A percentile compares a stretch with the other conserved stretches of the same genome.
Evolutionary conservation across 257 asterid species (phyloP).

Genomic region (Capsicum rhomboideum): DNA sequence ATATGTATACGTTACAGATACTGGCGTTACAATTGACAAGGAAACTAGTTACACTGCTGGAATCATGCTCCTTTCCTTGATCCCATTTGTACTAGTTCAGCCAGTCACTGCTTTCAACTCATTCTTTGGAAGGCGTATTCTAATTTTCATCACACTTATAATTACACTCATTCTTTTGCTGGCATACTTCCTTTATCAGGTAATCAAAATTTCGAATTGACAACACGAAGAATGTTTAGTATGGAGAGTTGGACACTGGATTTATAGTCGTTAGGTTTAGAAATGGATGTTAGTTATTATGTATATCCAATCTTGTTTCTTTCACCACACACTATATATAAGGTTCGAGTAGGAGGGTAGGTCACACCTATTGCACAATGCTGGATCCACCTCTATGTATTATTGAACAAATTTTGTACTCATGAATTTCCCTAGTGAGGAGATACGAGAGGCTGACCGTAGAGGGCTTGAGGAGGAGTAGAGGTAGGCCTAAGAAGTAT

Average conservation of each 20-base stretch:
- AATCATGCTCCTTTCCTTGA: slow-evolving; percentile 42
- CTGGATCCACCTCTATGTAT: neutral
- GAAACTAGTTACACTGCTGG: slow-evolving; percentile 42
- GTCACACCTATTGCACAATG: neutral
- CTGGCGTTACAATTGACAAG: slow-evolving; percentile 32
- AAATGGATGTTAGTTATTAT: neutral
- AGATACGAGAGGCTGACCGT: too few relatives aligned
- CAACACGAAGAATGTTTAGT: neutral
- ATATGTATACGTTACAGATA: slow-evolving; percentile 15
- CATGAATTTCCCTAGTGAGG: too few relatives aligned
- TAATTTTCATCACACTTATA: slow-evolving; percentile 27
- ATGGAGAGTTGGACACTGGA: neutral
- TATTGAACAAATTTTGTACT: neutral
- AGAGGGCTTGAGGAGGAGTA: too few relatives aligned
- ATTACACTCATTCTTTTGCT: slow-evolving; percentile 25
- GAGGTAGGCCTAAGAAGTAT: too few relatives aligned
- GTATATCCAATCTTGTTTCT: neutral
- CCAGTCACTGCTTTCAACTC: slow-evolving; percentile 11
- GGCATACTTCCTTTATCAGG: slow-evolving; percentile 45
- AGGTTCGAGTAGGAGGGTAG: neutral
- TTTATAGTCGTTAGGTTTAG: neutral
- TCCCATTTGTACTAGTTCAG: slow-evolving; percentile 40
- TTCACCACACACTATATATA: neutral
- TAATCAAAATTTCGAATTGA: neutral
- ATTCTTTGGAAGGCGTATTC: slow-evolving; percentile 9